These are phyloP conservation scores for Gossypioides kirkii DNA, from an alignment of 345 rosid genomes.

Conservation along the genomic window DNA sequence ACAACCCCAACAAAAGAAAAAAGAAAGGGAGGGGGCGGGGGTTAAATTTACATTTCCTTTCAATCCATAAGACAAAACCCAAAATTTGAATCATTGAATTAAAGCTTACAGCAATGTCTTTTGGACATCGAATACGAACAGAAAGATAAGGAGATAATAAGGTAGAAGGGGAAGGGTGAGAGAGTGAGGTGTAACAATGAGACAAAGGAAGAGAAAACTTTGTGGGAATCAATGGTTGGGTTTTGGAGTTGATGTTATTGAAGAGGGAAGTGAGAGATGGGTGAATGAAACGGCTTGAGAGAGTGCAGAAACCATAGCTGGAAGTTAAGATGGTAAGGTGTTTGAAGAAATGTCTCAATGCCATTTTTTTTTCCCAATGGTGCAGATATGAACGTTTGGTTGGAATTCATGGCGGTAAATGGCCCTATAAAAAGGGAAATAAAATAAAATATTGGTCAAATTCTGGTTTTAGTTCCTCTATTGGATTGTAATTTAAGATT, in stretches of 20 bases:
- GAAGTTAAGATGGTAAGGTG: slow-evolving; percentile 32
- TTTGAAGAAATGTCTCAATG: slow-evolving; percentile 57
- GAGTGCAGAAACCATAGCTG: slow-evolving; percentile 13
- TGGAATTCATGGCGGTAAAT: slow-evolving; percentile 8
- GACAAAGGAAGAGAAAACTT: slow-evolving; percentile 14
- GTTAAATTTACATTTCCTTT: neutral
- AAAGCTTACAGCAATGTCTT: slow-evolving; percentile 41
- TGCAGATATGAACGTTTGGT: slow-evolving; percentile 11
- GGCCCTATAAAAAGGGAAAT: neutral
- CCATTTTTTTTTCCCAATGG: slow-evolving; percentile 20
- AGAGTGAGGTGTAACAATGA: slow-evolving; percentile 12
- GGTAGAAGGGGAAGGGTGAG: slow-evolving; percentile 13
- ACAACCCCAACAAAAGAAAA: neutral
- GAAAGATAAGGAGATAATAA: slow-evolving; percentile 46
- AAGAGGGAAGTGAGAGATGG: slow-evolving; percentile 18
- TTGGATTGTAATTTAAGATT: neutral
- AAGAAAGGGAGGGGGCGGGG: too few relatives aligned
- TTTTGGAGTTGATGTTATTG: slow-evolving; percentile 7
- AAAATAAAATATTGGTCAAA: neutral
- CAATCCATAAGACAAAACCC: neutral
- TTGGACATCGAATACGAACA: slow-evolving; percentile 62
- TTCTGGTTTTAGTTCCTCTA: neutral
- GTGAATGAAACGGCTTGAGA: slow-evolving; percentile 34
- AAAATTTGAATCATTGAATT: neutral
- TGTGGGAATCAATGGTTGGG: slow-evolving; percentile 10